Evolutionary conservation across 1,284 basidiomycete species (phyloP).

Genomic region (Puccinia coronata): DNA sequence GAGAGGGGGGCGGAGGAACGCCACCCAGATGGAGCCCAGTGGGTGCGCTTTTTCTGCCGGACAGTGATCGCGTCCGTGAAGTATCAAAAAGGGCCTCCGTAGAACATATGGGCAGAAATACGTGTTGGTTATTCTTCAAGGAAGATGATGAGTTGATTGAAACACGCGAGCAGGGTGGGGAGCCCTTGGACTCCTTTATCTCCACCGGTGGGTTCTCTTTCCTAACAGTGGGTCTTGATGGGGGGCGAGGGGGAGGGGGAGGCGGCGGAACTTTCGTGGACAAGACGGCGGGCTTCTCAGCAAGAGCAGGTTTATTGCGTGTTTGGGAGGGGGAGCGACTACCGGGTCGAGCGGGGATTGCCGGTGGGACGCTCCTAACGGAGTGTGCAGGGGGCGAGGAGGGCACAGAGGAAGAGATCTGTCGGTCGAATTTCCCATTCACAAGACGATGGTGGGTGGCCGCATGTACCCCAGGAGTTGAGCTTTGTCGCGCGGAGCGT

Average conservation of each 20-base stretch:
- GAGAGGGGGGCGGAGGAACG: conserved; percentile 4
- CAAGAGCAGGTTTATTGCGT: neutral
- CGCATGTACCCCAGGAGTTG: conserved; percentile 3
- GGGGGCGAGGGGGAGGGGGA: conserved; percentile 30
- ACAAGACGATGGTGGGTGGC: neutral
- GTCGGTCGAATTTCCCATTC: neutral
- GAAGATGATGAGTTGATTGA: neutral
- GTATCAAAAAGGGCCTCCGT: neutral
- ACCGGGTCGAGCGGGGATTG: conserved; percentile 36
- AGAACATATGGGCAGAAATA: too few relatives aligned
- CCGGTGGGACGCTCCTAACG: conserved; percentile 24
- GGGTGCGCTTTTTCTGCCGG: neutral
- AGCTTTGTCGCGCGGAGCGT: neutral
- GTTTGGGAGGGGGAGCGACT: conserved; percentile 13
- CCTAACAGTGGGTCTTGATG: neutral
- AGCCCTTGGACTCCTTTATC: neutral
- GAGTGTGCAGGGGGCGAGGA: neutral
- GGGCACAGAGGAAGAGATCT: conserved; percentile 8
- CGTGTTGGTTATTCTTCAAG: too few relatives aligned
- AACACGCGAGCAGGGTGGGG: neutral
- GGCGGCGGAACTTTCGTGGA: conserved; percentile 26
- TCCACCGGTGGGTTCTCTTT: neutral
- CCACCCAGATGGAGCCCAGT: neutral
- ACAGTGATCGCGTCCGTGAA: neutral
- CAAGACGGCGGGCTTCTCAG: neutral